Percentiles rank a stretch among this genome's conserved stretches.
phyloP scores from a whole-genome alignment of 1,284 basidiomycete genomes.

The Cryptococcus sp. region DNA sequence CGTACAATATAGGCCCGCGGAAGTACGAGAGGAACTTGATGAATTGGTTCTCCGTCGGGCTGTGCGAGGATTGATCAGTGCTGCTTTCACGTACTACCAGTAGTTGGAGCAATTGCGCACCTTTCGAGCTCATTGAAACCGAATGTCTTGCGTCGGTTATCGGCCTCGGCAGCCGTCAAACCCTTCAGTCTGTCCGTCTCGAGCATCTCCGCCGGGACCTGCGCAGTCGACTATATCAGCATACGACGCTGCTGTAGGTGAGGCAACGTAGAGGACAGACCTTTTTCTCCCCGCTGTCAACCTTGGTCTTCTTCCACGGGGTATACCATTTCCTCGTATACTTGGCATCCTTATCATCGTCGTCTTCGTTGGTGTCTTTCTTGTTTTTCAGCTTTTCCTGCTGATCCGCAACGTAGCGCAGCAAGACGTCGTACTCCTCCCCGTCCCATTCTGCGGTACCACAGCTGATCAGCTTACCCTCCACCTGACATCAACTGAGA shows the following conservation, averaged over 20 bases:
- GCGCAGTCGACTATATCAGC: constrained; percentile 8
- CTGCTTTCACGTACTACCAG: constrained; percentile 6
- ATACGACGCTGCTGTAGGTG: constrained; percentile 5
- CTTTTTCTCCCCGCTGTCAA: constrained; percentile 40
- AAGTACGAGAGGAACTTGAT: constrained; percentile 59
- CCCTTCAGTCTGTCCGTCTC: constrained; percentile 58
- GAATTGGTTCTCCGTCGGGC: constrained; percentile 56
- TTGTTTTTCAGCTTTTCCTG: constrained; percentile 34
- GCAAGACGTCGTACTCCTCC: constrained; percentile 50
- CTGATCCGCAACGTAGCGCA: constrained; percentile 44
- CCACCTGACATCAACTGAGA: background rate
- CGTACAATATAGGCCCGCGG: constrained; percentile 59
- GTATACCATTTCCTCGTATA: constrained; percentile 47
- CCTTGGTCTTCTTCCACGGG: constrained; percentile 54
- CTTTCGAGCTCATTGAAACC: constrained; percentile 60
- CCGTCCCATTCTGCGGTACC: constrained; percentile 35
- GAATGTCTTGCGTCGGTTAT: constrained; percentile 40
- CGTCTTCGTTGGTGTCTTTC: constrained; percentile 35
- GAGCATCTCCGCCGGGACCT: constrained; percentile 55
- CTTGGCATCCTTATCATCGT: constrained; percentile 38
- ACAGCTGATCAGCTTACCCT: background rate
- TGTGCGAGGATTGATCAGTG: constrained; percentile 27
- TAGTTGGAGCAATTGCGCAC: constrained; percentile 38
- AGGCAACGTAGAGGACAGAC: constrained; percentile 18
- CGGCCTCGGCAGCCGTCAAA: constrained; percentile 54